Percentiles rank a stretch among this genome's conserved stretches.
Evolutionary conservation across 768 basidiomycete genomes (phyloP).

Genomic region (Kockovaella imperatae): DNA sequence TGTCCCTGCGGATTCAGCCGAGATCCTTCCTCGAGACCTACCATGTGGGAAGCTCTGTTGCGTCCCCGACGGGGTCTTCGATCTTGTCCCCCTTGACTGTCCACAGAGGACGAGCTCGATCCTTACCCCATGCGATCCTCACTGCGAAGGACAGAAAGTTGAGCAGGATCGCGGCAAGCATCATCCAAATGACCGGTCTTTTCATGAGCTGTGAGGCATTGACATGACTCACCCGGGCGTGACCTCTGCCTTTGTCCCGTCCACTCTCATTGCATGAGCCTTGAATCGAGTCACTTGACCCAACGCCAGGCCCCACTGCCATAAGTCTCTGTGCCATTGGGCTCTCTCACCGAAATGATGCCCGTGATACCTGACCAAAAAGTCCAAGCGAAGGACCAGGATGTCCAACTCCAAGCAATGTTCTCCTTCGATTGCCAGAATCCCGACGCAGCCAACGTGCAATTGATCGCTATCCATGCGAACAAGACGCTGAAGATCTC

Average conservation of each 20-base stretch:
- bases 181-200: constrained; percentile 20
- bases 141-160: constrained; percentile 13
- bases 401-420: constrained; percentile 21
- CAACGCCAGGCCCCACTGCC: constrained; percentile 14
- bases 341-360: constrained; percentile 22
- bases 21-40: neutral
- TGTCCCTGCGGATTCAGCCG: constrained; percentile 9
- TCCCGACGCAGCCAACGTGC: constrained; percentile 25
- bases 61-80: no score
- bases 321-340: neutral
- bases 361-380: constrained; percentile 10
- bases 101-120: constrained; percentile 26
- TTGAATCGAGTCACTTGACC: constrained; percentile 7
- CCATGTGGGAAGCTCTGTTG: no score
- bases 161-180: constrained; percentile 21
- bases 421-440: constrained; percentile 15
- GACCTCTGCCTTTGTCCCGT: constrained; percentile 4
- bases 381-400: constrained; percentile 18
- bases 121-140: constrained; percentile 10
- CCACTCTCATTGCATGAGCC: constrained; percentile 2
- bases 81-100: constrained; percentile 25
- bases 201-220: neutral
- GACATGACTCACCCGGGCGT: constrained; percentile 12
- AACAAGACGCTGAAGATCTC: constrained; percentile 17
- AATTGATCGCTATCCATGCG: constrained; percentile 15